phyloP scores from a whole-genome alignment of 1,284 basidiomycete genomes.

The Puccinia horiana region DNA sequence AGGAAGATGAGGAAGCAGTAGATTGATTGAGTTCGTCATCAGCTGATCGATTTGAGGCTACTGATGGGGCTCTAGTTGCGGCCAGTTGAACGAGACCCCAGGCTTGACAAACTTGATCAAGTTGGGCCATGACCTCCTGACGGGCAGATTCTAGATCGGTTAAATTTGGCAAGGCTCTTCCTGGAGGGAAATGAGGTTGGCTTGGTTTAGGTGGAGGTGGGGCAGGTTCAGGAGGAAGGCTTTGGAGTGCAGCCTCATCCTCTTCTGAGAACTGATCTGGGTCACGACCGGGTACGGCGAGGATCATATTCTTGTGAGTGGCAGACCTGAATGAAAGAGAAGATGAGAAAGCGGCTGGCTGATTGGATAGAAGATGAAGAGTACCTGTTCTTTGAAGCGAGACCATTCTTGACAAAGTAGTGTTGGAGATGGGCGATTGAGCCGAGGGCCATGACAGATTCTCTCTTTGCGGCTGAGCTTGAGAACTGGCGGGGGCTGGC shows the following conservation, averaged over 20 bases:
- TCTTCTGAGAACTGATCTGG: slow-evolving; percentile 7
- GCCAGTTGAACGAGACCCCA: slow-evolving; percentile 45
- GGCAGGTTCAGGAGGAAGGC: slow-evolving; percentile 21
- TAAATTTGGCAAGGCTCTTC: slow-evolving; percentile 36
- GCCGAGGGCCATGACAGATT: slow-evolving; percentile 79
- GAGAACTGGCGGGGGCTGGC: slow-evolving; percentile 71
- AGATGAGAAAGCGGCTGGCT: not conserved
- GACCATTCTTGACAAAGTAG: slow-evolving; percentile 45
- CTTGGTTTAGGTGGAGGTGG: slow-evolving; percentile 29
- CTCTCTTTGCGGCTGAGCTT: slow-evolving; percentile 77
- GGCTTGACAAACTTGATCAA: slow-evolving; percentile 35
- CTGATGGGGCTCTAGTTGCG: slow-evolving; percentile 23
- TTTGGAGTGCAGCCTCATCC: slow-evolving; percentile 23
- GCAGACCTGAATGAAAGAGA: not conserved
- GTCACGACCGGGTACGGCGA: slow-evolving; percentile 32
- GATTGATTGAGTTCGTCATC: slow-evolving; percentile 17
- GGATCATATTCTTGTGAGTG: slow-evolving; percentile 16
- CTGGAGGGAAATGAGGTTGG: slow-evolving; percentile 35
- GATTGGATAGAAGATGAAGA: not conserved
- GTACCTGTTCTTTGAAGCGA: slow-evolving; percentile 32
- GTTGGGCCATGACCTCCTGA: slow-evolving; percentile 42
- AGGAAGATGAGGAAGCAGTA: not conserved
- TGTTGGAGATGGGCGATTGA: slow-evolving; percentile 84
- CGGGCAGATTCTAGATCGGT: slow-evolving; percentile 43
- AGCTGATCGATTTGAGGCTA: slow-evolving; percentile 19